Percentiles rank a stretch among this genome's conserved stretches.
Evolutionary conservation across 352 stramenopile species (phyloP).

Genomic region (Pythium myriotylum): DNA sequence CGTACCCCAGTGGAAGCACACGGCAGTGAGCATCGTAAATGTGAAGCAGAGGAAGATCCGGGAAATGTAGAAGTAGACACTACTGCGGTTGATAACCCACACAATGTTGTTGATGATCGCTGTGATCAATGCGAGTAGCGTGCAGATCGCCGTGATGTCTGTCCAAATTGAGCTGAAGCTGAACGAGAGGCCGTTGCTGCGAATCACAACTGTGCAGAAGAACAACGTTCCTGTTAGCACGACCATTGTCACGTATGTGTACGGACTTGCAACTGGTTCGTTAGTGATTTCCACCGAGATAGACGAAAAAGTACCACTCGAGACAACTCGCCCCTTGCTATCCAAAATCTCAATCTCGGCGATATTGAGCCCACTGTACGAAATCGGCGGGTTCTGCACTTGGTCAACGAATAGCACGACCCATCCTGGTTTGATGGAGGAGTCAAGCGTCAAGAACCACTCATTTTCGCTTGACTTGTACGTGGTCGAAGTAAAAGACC

Average conservation of each 20-base stretch:
- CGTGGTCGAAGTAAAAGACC: constrained; percentile 7
- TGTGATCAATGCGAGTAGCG: constrained; percentile 68
- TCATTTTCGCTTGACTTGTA: constrained; percentile 42
- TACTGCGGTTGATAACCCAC: constrained; percentile 71
- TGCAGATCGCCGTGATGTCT: constrained; percentile 85
- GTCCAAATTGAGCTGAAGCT: constrained; percentile 87
- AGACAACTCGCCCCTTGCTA: constrained; percentile 52
- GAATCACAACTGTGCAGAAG: constrained; percentile 84
- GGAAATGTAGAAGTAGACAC: constrained; percentile 84
- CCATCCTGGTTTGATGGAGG: constrained; percentile 70
- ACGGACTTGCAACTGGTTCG: constrained; percentile 70
- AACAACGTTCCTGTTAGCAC: constrained; percentile 79
- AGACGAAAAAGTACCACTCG: constrained; percentile 60
- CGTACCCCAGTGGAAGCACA: constrained; percentile 89
- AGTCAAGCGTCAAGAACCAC: constrained; percentile 58
- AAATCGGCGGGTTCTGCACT: constrained; percentile 74
- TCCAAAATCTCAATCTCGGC: constrained; percentile 60
- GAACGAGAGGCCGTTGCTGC: constrained; percentile 81
- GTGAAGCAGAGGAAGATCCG: constrained; percentile 81
- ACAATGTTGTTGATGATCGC: constrained; percentile 85
- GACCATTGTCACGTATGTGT: constrained; percentile 90
- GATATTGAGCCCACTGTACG: constrained; percentile 72
- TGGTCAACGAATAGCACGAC: constrained; percentile 62
- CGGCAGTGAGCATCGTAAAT: constrained; percentile 88
- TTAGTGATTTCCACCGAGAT: constrained; percentile 74